Percentiles rank a stretch among this genome's conserved stretches.
These are phyloP conservation scores for Calonectria pseudoturangicola DNA, from an alignment of 2,329 filamentous ascomycete genomes.

Conservation along the genomic window DNA sequence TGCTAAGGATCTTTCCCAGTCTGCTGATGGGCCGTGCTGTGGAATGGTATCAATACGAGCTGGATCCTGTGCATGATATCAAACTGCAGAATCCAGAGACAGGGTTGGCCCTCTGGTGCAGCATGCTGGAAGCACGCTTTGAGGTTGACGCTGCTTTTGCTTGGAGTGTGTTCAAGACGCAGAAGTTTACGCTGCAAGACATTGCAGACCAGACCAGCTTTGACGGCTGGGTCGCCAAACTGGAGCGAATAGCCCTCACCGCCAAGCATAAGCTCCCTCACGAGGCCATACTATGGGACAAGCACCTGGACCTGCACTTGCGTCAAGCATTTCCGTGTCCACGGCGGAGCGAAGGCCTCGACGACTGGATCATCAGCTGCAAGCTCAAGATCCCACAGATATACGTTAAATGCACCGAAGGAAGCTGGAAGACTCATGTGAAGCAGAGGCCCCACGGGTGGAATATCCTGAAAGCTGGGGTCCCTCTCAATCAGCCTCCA, in stretches of 20 bases:
- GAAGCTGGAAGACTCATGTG: slow-evolving; percentile 6
- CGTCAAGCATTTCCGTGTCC: slow-evolving; percentile 11
- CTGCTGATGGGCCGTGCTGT: slow-evolving; percentile 8
- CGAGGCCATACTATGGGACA: slow-evolving; percentile 16
- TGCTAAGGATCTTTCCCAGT: background rate
- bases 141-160: slow-evolving; percentile 3
- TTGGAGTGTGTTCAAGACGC: slow-evolving; percentile 13
- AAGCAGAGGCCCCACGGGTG: slow-evolving; percentile 13
- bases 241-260: slow-evolving; percentile 18
- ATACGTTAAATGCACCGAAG: slow-evolving; percentile 22
- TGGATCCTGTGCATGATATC: background rate
- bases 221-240: slow-evolving; percentile 9
- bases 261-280: slow-evolving; percentile 26
- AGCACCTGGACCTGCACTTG: slow-evolving; percentile 3
- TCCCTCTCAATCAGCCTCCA: background rate
- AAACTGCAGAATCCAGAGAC: slow-evolving; percentile 1
- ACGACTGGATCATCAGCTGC: slow-evolving; percentile 22
- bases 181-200: slow-evolving; percentile 11
- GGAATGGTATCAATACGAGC: slow-evolving; percentile 24
- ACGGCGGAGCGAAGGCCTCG: slow-evolving; percentile 13
- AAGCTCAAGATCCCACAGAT: slow-evolving; percentile 15
- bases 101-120: background rate
- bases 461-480: background rate
- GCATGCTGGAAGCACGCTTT: slow-evolving; percentile 3
- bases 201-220: slow-evolving; percentile 14